These are phyloP conservation scores for Cystobasidium slooffiae DNA, from an alignment of 1,284 basidiomycete genomes.

Conservation along the genomic window DNA sequence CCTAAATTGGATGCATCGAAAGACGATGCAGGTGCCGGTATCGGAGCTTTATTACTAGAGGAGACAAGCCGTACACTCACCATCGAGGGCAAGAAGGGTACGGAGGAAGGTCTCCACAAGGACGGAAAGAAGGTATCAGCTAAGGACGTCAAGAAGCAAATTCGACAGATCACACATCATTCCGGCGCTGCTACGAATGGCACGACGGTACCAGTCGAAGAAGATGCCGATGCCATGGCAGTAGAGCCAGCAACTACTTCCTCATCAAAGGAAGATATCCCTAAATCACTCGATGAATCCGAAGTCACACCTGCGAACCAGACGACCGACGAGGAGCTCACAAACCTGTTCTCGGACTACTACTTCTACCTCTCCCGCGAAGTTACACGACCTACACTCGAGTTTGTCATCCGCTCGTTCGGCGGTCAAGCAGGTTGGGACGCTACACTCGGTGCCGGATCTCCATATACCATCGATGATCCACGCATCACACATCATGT, in stretches of 20 bases:
- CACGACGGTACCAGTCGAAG: slow-evolving; percentile 36
- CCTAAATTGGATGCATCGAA: slow-evolving; percentile 83
- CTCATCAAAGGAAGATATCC: slow-evolving; percentile 31
- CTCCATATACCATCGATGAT: slow-evolving; percentile 68
- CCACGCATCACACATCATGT: slow-evolving; percentile 90
- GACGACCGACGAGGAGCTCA: slow-evolving; percentile 46
- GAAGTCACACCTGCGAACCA: slow-evolving; percentile 60
- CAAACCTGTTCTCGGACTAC: slow-evolving; percentile 79
- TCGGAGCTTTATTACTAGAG: slow-evolving; percentile 86
- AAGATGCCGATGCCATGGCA: slow-evolving; percentile 28
- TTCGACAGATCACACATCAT: slow-evolving; percentile 56
- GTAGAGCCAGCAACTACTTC: slow-evolving; percentile 43
- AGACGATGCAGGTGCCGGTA: slow-evolving; percentile 79
- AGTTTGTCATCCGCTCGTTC: slow-evolving; percentile 90
- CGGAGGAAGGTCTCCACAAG: slow-evolving; percentile 46
- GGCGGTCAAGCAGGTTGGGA: slow-evolving; percentile 80
- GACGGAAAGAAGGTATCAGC: slow-evolving; percentile 59
- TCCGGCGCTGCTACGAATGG: slow-evolving; percentile 57
- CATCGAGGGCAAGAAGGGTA: slow-evolving; percentile 47
- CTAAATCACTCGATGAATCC: slow-evolving; percentile 44
- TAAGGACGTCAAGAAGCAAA: slow-evolving; percentile 61
- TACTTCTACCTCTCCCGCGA: slow-evolving; percentile 95
- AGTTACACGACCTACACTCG: slow-evolving; percentile 87
- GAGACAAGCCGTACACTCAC: slow-evolving; percentile 58
- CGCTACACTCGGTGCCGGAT: slow-evolving; percentile 78